Base-by-base conservation (phyloP, 148 eudicot genomes). In the Hydrangea macrophylla region DNA sequence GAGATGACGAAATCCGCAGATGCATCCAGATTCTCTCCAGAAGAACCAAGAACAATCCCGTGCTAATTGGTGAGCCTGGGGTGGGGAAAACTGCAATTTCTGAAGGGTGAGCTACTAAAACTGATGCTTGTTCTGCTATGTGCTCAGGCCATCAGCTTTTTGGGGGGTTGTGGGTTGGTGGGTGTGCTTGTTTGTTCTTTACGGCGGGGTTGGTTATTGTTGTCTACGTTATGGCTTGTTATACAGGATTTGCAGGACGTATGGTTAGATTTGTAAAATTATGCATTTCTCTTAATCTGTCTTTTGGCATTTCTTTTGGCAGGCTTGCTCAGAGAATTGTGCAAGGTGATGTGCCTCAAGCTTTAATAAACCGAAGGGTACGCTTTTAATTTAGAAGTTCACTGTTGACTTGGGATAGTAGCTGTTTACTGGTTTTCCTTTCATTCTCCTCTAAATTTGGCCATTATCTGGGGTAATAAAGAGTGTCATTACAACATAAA, bases 291-390 rank as follows among this genome's bases (percentile, higher is more conserved):
- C 24, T 27, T 57, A 45, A 25, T 62, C 50, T n/a, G 18, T 10
- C 30, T 32, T 7, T 24, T 15, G 37, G 22, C 9, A 17, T 2
- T 62, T 6, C 60, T 12, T 64, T 76, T 35, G 54, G 58, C 83
- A 93, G 98, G 87, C 96, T 93, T 78, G 96, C 98, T 53, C 97
- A 93, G 71, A 90, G 98, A 75, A 93, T 93, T 62, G 97, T 90
- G 45, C 89, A 88, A 74, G 97, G 98, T 58, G 98, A 93, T 78
- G 98, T 93, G 44, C 98, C 98, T 80, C 96, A 93, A 78, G 98
- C 95, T 42, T 80, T 93, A 72, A 86, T 86, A 92, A 86, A 93
- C 77, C 84, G 92, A 31, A 90, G 76, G 88, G 96, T 90, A 64
- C 28, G 73, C 53, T 5, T 27, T 12, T 71, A 22, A 40, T 57